Base-by-base conservation (phyloP, 805 yeast genomes). In the Kodamaea restingae region DNA sequence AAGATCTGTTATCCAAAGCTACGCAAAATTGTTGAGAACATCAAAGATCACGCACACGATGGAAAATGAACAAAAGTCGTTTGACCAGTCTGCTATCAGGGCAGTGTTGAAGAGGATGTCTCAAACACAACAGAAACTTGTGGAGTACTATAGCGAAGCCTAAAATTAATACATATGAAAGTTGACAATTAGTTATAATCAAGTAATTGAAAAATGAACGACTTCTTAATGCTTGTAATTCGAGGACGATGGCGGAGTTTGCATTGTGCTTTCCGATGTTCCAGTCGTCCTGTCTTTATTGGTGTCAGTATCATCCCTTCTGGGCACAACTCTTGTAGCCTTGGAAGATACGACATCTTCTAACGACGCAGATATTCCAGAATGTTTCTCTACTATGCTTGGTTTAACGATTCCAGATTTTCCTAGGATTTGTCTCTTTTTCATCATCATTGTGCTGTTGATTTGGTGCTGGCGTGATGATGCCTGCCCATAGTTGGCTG, bases 51-150 rank as follows among this genome's bases (percentile, higher is more conserved):
- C 45, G 11, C 41, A 39, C 17, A 39, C 44, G 10, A 38, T 50
- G 9, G 54, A 29, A 7, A 45, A 56, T 4, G 12, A 25, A 1
- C 44, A 31, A 12, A 39, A 28, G 10, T 21, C 47, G 5, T 37
- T 37, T 7, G 50, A 45, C 7, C 43, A 42, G 15, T 36, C 39
- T 14, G 35, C 36, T 3, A 50, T 59, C 43, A 56, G 52, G 27
- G 43, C 50, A 18, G 54, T 73, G 3, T 56, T 75, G 44, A 59
- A 52, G 24, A 62, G 59, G 40, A 52, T 76, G 27, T 56, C 70
- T 12, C 41, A 51, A 2, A 63, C 76, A 1, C 81, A 76, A 41
- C 57, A 55, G 38, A 72, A 67, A 44, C 52, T 78, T 36, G 65
- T 76, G 11, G 73, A 74, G 40, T 68, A 70, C 45, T 76, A 74